Percentiles rank a stretch among this genome's conserved stretches.
Conservation (phyloP, 1,284 basidiomycete genomes). For the Pterulicium gracile region DNA sequence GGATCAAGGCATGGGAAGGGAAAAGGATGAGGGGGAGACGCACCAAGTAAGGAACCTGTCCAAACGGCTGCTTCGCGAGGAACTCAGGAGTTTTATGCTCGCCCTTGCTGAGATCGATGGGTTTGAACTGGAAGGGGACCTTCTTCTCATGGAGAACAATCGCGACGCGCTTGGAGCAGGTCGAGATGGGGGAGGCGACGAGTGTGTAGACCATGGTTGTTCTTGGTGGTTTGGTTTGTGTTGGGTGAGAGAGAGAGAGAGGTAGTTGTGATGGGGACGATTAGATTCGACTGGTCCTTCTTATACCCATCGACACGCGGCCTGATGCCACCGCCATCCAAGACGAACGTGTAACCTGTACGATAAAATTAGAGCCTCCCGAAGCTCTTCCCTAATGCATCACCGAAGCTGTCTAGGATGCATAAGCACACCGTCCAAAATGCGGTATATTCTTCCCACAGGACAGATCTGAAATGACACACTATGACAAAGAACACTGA, state of each 20-base stretch:
- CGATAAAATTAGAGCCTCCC: no score
- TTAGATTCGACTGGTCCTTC: no score
- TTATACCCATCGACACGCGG: no score
- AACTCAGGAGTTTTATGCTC: slow-evolving; percentile 26
- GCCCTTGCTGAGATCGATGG: slow-evolving; percentile 22
- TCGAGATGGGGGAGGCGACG: slow-evolving; percentile 22
- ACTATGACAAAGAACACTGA: no score
- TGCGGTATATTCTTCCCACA: no score
- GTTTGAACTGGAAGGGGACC: slow-evolving; percentile 25
- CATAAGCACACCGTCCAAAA: no score
- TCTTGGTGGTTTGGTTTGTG: background rate
- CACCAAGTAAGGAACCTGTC: slow-evolving; percentile 40
- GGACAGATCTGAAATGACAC: no score
- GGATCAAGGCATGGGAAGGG: background rate
- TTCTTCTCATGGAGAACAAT: slow-evolving; percentile 26
- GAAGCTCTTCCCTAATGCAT: no score
- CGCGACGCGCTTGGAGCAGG: slow-evolving; percentile 30
- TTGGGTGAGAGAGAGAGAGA: background rate
- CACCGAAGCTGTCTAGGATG: no score
- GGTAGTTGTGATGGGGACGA: background rate
- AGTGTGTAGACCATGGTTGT: slow-evolving; percentile 27
- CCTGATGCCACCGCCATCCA: no score
- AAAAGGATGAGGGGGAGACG: slow-evolving; percentile 9
- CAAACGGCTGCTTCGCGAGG: slow-evolving; percentile 35
- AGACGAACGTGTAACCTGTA: no score